A percentile compares a stretch with the other conserved stretches of the same genome.
These are phyloP conservation scores for Berberis vulgaris DNA, from an alignment of 164 flowering plant species.

Conservation along the genomic window DNA sequence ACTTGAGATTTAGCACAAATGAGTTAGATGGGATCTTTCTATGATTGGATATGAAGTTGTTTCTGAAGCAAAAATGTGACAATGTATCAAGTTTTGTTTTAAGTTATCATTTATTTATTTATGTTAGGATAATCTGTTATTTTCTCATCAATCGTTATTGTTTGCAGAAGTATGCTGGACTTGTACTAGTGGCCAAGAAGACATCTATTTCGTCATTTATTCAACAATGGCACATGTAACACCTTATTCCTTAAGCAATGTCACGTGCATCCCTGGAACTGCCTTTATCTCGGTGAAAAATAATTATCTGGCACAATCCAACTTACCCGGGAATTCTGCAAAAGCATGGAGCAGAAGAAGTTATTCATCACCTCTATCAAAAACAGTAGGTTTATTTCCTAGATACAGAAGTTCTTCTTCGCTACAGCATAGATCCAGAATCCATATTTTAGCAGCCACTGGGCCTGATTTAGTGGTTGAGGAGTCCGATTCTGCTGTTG, in stretches of 20 bases:
- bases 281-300: conserved; percentile 36
- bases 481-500: conserved; percentile 38
- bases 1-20: too few relatives aligned
- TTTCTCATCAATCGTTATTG: too few relatives aligned
- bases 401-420: conserved; percentile 18
- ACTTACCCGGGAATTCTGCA: conserved; percentile 21
- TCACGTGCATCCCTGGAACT: conserved; percentile 40
- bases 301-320: conserved; percentile 26
- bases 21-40: too few relatives aligned
- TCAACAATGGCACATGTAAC: conserved; percentile 51
- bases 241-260: conserved; percentile 50
- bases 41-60: too few relatives aligned
- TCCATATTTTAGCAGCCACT: conserved; percentile 37
- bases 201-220: too few relatives aligned
- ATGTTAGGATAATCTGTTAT: too few relatives aligned
- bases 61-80: too few relatives aligned
- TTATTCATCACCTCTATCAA: conserved; percentile 31
- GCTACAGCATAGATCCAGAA: conserved; percentile 20
- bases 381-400: conserved; percentile 41
- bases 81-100: too few relatives aligned
- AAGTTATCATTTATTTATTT: too few relatives aligned
- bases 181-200: too few relatives aligned
- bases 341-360: conserved; percentile 25
- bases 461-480: conserved; percentile 70
- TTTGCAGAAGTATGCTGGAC: too few relatives aligned